Evolutionary conservation across 768 basidiomycete species (phyloP).

Genomic region (Naganishia randhawae): DNA sequence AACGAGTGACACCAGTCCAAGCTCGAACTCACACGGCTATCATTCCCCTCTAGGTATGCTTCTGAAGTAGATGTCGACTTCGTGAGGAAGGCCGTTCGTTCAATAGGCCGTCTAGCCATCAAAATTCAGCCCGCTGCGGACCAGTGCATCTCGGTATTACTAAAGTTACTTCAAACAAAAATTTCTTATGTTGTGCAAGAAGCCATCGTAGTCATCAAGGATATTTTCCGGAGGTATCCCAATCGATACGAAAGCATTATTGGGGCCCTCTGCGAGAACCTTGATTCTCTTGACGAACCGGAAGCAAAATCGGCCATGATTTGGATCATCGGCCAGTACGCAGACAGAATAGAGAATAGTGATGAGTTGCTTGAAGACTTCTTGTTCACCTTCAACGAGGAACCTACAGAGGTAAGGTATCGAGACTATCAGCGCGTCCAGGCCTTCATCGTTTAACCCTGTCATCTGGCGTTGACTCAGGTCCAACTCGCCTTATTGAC

Average conservation of each 20-base stretch:
- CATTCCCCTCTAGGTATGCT: constrained; percentile 65
- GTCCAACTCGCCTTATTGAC: constrained; percentile 93
- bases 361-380: constrained; percentile 93
- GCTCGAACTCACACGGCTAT: neutral
- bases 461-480: constrained; percentile 53
- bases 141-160: constrained; percentile 78
- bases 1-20: neutral
- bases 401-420: constrained; percentile 75
- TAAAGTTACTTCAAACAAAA: constrained; percentile 84
- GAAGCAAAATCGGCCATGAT: constrained; percentile 97
- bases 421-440: neutral
- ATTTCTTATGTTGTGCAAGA: constrained; percentile 96
- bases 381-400: constrained; percentile 81
- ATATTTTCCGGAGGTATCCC: constrained; percentile 95
- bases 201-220: constrained; percentile 93
- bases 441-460: neutral
- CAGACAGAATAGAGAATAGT: constrained; percentile 89
- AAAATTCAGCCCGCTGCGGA: constrained; percentile 88
- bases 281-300: constrained; percentile 87
- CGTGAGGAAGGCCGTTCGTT: constrained; percentile 93
- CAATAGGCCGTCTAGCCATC: constrained; percentile 95
- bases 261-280: constrained; percentile 82
- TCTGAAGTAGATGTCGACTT: constrained; percentile 98
- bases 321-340: constrained; percentile 96
- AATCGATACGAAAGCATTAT: constrained; percentile 96